Percentiles rank a stretch among this genome's conserved stretches.
These are phyloP conservation scores for Lentinus tigrinus DNA, from an alignment of 768 basidiomycete species.

Conservation along the genomic window DNA sequence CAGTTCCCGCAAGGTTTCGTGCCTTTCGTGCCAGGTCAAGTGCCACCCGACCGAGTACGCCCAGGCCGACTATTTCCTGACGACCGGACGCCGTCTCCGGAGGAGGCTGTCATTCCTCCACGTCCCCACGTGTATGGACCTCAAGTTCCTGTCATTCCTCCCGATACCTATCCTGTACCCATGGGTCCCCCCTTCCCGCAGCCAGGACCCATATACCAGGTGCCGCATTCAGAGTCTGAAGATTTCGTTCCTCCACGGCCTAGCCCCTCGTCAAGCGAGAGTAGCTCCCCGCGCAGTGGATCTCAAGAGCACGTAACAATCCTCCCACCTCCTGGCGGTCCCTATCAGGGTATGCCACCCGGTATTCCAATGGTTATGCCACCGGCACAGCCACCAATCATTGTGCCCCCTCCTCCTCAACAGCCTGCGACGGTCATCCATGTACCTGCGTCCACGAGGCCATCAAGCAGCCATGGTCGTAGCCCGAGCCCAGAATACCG, in stretches of 20 bases:
- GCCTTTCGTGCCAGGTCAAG: neutral
- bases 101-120: constrained; percentile 8
- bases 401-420: neutral
- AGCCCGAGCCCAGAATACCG: neutral
- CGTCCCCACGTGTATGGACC: neutral
- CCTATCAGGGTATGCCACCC: neutral
- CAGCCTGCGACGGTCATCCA: neutral
- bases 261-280: neutral
- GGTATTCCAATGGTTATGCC: too few species aligned
- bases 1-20: constrained; percentile 10
- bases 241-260: neutral
- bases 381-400: neutral
- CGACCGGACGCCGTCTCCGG: neutral
- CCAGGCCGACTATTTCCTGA: neutral
- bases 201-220: neutral
- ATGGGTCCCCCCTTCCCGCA: neutral
- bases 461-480: neutral
- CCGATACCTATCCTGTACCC: neutral
- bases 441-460: neutral
- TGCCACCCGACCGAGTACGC: neutral
- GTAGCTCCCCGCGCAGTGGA: neutral
- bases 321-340: neutral
- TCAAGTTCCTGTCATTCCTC: constrained; percentile 12
- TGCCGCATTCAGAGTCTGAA: neutral
- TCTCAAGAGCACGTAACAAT: neutral